Base-by-base conservation (phyloP, 2,329 filamentous ascomycete species). In the Penicillium palitans region DNA sequence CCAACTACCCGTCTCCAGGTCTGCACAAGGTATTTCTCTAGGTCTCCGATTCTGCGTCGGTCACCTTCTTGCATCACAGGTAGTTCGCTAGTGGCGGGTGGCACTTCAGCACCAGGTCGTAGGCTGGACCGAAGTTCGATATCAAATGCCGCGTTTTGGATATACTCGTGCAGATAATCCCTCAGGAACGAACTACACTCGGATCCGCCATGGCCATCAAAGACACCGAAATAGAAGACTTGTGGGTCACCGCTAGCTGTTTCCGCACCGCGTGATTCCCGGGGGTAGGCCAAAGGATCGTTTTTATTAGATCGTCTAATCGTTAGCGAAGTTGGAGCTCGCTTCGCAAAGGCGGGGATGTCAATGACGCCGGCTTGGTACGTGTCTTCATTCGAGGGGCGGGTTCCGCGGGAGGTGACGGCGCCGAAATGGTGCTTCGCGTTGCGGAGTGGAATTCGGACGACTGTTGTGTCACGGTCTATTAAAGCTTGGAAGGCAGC, bases 391-490 rank as follows among this genome's bases (percentile, higher is more conserved):
- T 98, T 98, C 74, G 95, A 91, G 0, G 88, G 86, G 12, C 95
- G 86, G 55, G 89, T 91, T 24, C 95, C 95, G 49, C 95, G 85
- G 33, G 89, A 89, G 42, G 89, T 84, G 13, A 85, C 85, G 25
- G 87, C 90, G 27, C 95, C 95, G 70, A 96, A 97, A 77, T 99
- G 95, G 72, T 99, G 95, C 72, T 98, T 98, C 31, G 95, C 95
- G 67, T 90, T 93, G 68, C 89, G 90, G 61, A 99, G 80, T 6
- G 95, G 95, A 70, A 99, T 99, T 37, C 95, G 90, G 48, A 98
- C 95, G 6, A 98, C 91, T 0, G 95, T 97, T 65, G 95, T 86
- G 68, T 97, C 92, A 66, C 91, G 85, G 61, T 85, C 84, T 50
- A 87, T 80, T 50, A 84, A 81, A 12, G 85, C 81, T 50, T 86